Base-by-base conservation (phyloP, 1,284 basidiomycete species). In the Microbotryum violaceum region DNA sequence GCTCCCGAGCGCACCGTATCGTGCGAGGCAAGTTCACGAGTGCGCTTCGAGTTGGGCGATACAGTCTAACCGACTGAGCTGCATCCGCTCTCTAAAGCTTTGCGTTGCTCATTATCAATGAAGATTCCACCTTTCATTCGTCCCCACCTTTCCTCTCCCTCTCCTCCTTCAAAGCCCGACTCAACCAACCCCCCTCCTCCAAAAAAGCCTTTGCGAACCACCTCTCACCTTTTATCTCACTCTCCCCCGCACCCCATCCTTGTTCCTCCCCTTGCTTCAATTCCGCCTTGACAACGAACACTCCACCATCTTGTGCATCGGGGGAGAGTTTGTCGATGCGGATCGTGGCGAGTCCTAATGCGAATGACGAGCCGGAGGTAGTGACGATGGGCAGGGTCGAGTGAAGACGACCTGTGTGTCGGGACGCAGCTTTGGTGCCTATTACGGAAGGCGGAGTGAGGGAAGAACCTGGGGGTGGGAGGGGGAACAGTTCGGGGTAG, bases 341-440 rank as follows among this genome's bases (percentile, higher is more conserved):
- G 23, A 72, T 56, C 0, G 65, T 58, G 18, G 63, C 71, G n/a
- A 67, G 65, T 14, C 62, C 71, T 29, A 72, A 54, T 4, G 67
- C 57, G 23, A 63, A 46, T 0, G 65, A 62, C 25, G 62, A 58
- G 10, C 62, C 57, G 5, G 62, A 31, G 1, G 49, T 46, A 9
- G 65, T 54, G 9, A 64, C 49, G 18, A 70, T 53, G 27, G 62
- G 56, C 31, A 72, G 55, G n/a, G 64, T 48, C 6, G 66, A 61
- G 37, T 66, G 67, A 37, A 72, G 56, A 31, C 67, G 66, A n/a
- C 71, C 71, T 21, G 67, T 61, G 0, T 69, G 60, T 16, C 71
- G 58, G 1, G 70, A 46, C n/a, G 61, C 31, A 8, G 18, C 18
- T 29, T 21, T 58, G 58, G n/a, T 46, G 8, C 31, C 46, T 37